phyloP scores from a whole-genome alignment of 257 asterid genomes.

The Jaltomata sinuosa region DNA sequence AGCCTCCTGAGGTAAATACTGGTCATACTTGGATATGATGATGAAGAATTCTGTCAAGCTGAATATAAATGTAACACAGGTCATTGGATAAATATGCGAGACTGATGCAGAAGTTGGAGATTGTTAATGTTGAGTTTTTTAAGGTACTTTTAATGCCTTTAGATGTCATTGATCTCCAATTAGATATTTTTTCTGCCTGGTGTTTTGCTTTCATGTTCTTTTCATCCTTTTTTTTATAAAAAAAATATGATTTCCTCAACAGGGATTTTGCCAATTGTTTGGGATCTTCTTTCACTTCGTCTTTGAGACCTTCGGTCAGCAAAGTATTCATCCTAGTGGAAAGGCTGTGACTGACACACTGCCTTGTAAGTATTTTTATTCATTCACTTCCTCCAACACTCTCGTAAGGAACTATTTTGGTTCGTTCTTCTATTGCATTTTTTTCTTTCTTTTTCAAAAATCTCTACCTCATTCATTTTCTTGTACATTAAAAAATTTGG shows the following conservation, averaged over 20 bases:
- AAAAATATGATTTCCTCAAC: conserved; percentile 15
- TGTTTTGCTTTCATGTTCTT: neutral
- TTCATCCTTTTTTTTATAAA: neutral
- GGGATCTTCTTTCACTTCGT: conserved; percentile 83
- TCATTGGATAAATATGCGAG: conserved; percentile 96
- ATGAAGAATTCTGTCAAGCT: conserved; percentile 18
- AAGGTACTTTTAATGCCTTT: conserved; percentile 38
- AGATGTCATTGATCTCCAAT: conserved; percentile 3
- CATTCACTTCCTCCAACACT: neutral
- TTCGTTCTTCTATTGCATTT: neutral
- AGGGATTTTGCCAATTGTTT: conserved; percentile 94
- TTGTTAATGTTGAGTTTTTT: conserved; percentile 81
- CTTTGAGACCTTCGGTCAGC: conserved; percentile 71
- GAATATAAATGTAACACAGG: conserved; percentile 36
- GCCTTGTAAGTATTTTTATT: conserved; percentile 54
- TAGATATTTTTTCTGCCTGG: conserved; percentile 2
- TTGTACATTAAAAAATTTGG: neutral
- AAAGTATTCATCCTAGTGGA: conserved; percentile 46
- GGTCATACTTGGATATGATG: conserved; percentile 2
- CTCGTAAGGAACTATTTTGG: neutral
- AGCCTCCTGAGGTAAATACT: conserved; percentile 68
- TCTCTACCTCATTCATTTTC: neutral
- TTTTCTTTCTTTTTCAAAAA: neutral
- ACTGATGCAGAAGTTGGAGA: conserved; percentile 94
- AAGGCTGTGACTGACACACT: conserved; percentile 41